Evolutionary conservation across 768 basidiomycete genomes (phyloP).

Genomic region (Trametes coccinea): DNA sequence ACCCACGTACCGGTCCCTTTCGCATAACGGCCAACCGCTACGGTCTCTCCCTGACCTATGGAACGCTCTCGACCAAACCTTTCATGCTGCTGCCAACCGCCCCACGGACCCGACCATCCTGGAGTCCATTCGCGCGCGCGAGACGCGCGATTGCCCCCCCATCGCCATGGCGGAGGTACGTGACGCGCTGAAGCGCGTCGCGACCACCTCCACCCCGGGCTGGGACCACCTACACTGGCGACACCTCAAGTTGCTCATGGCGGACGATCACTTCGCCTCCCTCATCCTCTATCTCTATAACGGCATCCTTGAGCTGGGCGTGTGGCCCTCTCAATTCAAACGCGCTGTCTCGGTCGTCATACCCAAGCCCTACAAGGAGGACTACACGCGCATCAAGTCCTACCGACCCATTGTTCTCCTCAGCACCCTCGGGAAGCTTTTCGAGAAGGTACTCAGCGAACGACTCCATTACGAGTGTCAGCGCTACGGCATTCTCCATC

Average conservation of each 20-base stretch:
- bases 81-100: background rate
- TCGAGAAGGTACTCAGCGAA: slow-evolving; percentile 24
- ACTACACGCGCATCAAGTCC: slow-evolving; percentile 26
- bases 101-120: slow-evolving; percentile 9
- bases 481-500: slow-evolving; percentile 19
- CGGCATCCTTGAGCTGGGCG: slow-evolving; percentile 7
- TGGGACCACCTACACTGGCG: slow-evolving; percentile 19
- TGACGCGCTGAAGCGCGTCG: slow-evolving; percentile 11
- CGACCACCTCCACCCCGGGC: slow-evolving; percentile 19
- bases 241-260: slow-evolving; percentile 10
- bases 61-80: slow-evolving; percentile 6
- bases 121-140: background rate
- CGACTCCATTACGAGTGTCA: slow-evolving; percentile 24
- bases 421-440: slow-evolving; percentile 26
- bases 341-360: slow-evolving; percentile 22
- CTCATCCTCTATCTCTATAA: slow-evolving; percentile 8
- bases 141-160: slow-evolving; percentile 4
- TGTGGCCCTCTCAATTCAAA: slow-evolving; percentile 21
- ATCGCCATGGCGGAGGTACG: slow-evolving; percentile 4
- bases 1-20: slow-evolving; percentile 2
- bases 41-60: background rate
- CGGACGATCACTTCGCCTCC: background rate
- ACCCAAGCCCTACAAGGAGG: slow-evolving; percentile 27
- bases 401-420: slow-evolving; percentile 32
- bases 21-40: background rate